Evolutionary conservation across 371 early-diverging fungal genomes (phyloP), one percentile per base, ranked within the genome.

Genomic region (Actinomortierella wolfii): DNA sequence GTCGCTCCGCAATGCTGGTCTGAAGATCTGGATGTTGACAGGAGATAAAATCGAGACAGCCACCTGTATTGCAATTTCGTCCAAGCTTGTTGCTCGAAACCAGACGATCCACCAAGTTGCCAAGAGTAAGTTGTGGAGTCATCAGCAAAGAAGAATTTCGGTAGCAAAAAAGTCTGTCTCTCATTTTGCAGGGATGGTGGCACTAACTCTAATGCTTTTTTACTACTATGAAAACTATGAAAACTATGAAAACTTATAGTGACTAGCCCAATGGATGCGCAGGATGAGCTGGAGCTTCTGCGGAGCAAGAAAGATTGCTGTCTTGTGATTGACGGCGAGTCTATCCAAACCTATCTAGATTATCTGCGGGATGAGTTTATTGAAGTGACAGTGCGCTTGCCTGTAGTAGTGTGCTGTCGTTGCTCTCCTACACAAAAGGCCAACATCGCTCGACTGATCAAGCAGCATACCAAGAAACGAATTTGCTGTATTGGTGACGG

Each of bases 11-110:
- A 94, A 98, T 77, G 99, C 99, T 18, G 99, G 97, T 11, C 71
- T 99, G 54, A 94, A 92, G 74, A 91, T 99, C 20, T 99, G 99
- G 99, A 99, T 99, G 99, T 82, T 99, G 54, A 99, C 99, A 0
- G 99, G 99, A 25, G 99, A 99, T 78, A 99, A 99, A 73, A 94
- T 97, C 61, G 99, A 99, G 81, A 99, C 99, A 2, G 99, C 99
- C n/a, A 96, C 92, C 1, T 95, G 94, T 75, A 96, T 99, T 64
- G 98, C 98, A 2, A 86, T 95, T 13, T 95, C 96, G 0, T 93
- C 97, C 18, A 92, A 93, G 56, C 85, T 99, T 9, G 93, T 99
- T 13, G 83, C 92, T 7, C 88, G 96, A 23, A 93, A 93, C 60
- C 95, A 97, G 78, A 80, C 79, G 3, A 92, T 97, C 40, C 90